Evolutionary conservation across 1,139 yeast genomes (phyloP).

Genomic region (Hanseniaspora sp.): DNA sequence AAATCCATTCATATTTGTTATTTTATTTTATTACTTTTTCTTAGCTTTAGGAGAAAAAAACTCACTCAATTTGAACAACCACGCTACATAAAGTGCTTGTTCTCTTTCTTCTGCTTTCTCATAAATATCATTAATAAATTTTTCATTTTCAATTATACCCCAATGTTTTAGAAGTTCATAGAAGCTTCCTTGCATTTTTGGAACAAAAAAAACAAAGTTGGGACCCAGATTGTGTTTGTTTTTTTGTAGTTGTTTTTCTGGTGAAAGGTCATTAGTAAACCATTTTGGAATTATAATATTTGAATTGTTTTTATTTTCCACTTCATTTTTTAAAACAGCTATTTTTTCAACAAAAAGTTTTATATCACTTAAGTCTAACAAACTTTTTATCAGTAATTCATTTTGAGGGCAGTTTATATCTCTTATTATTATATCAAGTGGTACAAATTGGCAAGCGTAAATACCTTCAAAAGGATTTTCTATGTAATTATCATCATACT

Average conservation of each 20-base stretch:
- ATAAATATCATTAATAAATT: constrained; percentile 8
- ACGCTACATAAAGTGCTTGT: constrained; percentile 5
- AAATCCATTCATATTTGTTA: neutral
- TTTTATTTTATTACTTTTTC: neutral
- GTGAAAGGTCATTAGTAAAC: neutral
- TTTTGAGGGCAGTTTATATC: neutral
- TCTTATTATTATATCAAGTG: neutral
- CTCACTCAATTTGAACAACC: constrained; percentile 5
- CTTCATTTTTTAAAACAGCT: neutral
- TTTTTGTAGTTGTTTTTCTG: neutral
- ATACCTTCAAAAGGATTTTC: neutral
- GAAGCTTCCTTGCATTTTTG: neutral
- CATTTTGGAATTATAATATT: neutral
- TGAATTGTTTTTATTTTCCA: neutral
- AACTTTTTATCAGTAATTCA: neutral
- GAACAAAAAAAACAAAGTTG: constrained; percentile 2
- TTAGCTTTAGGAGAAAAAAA: neutral
- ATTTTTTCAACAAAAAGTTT: neutral
- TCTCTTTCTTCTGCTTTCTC: constrained; percentile 9
- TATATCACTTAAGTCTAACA: neutral
- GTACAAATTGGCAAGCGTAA: neutral
- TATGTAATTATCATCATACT: neutral
- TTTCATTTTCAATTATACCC: constrained; percentile 12
- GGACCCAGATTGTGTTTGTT: neutral
- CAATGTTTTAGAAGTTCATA: constrained; percentile 4